Evolutionary conservation across 148 eudicot genomes (phyloP).

Genomic region (Rhododendron molle): DNA sequence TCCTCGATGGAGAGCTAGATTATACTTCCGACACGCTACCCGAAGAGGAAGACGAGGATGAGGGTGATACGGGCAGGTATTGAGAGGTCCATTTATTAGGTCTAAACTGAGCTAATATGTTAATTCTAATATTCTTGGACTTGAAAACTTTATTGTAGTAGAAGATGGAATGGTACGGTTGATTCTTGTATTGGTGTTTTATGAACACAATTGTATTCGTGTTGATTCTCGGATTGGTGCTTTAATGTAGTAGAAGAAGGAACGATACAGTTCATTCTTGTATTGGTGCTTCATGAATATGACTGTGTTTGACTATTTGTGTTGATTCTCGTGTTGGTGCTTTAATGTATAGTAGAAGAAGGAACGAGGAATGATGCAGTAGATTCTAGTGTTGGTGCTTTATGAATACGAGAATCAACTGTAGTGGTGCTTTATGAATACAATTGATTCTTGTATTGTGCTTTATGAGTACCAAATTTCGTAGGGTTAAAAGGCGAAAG

Average conservation of each 20-base stretch:
- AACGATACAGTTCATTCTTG: too few relatives aligned
- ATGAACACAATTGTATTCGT: not conserved
- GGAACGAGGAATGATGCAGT: too few relatives aligned
- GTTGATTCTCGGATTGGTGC: too few relatives aligned
- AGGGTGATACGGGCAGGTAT: slow-evolving; percentile 16
- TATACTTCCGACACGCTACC: slow-evolving; percentile 44
- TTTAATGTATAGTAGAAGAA: too few relatives aligned
- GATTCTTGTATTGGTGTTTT: not conserved
- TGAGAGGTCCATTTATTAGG: not conserved
- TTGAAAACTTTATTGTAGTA: not conserved
- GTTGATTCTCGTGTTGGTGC: too few relatives aligned
- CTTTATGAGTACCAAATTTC: not conserved
- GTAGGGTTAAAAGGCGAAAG: slow-evolving; percentile 66
- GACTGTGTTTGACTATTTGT: too few relatives aligned
- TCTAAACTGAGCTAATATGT: not conserved
- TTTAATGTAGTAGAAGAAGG: too few relatives aligned
- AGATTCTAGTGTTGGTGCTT: too few relatives aligned
- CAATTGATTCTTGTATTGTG: not conserved
- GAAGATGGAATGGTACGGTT: not conserved
- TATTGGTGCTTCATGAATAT: too few relatives aligned
- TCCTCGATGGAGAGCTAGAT: slow-evolving; percentile 66
- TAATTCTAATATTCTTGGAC: not conserved
- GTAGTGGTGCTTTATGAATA: not conserved
- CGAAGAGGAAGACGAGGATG: slow-evolving; percentile 26
- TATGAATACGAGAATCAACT: too few relatives aligned